A percentile compares a stretch with the other conserved stretches of the same genome.
Conservation (phyloP, 306 rosid species). For the Medicago lupulina region DNA sequence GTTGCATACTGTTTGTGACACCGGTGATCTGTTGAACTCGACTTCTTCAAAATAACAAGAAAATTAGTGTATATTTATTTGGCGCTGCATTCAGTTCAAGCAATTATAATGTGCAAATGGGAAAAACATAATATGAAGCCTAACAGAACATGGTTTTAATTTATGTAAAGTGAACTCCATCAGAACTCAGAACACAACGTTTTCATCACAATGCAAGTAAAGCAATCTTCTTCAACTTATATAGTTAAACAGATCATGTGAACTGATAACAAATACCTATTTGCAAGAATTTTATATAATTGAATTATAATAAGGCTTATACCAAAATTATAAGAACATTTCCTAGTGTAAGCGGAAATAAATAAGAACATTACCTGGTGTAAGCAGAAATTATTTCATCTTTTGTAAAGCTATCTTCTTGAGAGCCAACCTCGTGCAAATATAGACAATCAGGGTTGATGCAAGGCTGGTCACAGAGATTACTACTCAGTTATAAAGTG, state of each 20-base stretch:
- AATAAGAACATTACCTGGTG: conserved; percentile 68
- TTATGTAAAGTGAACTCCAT: conserved; percentile 18
- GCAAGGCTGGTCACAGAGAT: conserved; percentile 79
- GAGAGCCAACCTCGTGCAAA: conserved; percentile 96
- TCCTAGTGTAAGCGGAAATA: conserved; percentile 95
- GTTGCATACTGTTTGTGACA: conserved; percentile 68
- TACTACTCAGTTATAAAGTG: conserved; percentile 26
- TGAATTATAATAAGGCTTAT: background rate
- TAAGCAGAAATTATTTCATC: conserved; percentile 96
- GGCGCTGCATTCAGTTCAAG: conserved; percentile 34
- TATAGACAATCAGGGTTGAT: conserved; percentile 96
- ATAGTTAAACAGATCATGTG: background rate
- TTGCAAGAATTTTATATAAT: conserved; percentile 1
- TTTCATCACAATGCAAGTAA: conserved; percentile 5
- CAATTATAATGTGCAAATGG: background rate
- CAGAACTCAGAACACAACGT: conserved; percentile 9
- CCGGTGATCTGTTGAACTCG: conserved; percentile 95
- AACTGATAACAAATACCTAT: background rate
- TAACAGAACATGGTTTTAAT: background rate
- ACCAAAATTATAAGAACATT: conserved; percentile 28
- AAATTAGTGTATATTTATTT: conserved; percentile 47
- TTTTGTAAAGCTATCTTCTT: conserved; percentile 96
- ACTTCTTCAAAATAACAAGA: conserved; percentile 69
- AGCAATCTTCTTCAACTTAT: conserved; percentile 6
- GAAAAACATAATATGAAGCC: conserved; percentile 16